Percentiles rank a stretch among this genome's conserved stretches.
Evolutionary conservation across 441 rosid species (phyloP).

Genomic region (Pelargonium citronellum): DNA sequence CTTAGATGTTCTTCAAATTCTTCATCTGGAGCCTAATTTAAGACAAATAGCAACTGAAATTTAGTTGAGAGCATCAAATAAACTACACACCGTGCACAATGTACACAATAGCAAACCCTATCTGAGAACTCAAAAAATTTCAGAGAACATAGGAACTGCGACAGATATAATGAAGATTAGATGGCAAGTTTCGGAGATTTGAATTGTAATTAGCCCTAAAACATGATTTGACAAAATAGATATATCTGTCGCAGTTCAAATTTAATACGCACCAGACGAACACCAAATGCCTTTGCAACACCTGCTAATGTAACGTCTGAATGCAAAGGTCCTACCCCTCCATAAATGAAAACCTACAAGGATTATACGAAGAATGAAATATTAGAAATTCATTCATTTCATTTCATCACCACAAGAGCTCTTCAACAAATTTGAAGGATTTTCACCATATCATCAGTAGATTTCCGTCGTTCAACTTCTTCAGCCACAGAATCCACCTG

Average conservation of each 20-base stretch:
- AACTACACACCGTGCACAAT: not conserved
- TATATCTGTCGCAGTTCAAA: not conserved
- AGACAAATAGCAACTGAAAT: constrained; percentile 12
- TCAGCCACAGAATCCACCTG: constrained; percentile 97
- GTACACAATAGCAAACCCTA: not conserved
- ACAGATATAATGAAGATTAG: too few relatives aligned
- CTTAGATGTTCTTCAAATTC: constrained; percentile 92
- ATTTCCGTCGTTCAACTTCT: constrained; percentile 75
- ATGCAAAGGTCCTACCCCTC: constrained; percentile 93
- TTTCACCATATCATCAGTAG: constrained; percentile 69
- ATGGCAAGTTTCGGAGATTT: too few relatives aligned
- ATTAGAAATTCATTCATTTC: not conserved
- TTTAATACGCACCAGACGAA: constrained; percentile 59
- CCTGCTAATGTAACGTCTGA: constrained; percentile 90
- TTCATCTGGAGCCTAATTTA: constrained; percentile 90
- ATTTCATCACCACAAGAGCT: constrained; percentile 6
- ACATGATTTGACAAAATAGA: not conserved
- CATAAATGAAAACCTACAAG: constrained; percentile 72
- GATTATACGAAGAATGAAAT: constrained; percentile 15
- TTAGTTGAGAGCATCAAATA: constrained; percentile 21
- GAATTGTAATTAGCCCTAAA: too few relatives aligned
- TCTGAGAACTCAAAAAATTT: too few relatives aligned
- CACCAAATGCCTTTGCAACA: constrained; percentile 96
- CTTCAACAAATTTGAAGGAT: constrained; percentile 11
- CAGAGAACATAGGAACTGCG: too few relatives aligned